Percentiles rank a stretch among this genome's conserved stretches.
phyloP scores from a whole-genome alignment of 83 land plant species.

The Thuja plicata region DNA sequence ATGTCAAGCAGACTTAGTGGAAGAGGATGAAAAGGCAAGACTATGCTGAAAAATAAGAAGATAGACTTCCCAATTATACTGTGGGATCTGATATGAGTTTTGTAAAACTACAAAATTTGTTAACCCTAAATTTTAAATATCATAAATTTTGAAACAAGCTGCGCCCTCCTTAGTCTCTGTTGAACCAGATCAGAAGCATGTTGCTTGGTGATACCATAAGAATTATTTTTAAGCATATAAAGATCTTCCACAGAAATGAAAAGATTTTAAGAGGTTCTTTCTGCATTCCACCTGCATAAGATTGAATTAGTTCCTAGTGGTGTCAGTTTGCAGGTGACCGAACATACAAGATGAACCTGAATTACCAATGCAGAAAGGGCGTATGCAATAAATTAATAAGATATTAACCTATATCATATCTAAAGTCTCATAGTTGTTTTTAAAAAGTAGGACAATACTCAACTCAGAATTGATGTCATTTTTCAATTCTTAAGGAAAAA shows the following conservation, averaged over 20 bases:
- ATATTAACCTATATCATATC: neutral
- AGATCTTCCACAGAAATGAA: neutral
- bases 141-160: neutral
- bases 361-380: neutral
- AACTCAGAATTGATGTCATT: neutral
- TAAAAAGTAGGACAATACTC: no score
- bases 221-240: neutral
- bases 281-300: no score
- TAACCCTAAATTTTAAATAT: neutral
- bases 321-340: neutral
- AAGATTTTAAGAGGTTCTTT: neutral
- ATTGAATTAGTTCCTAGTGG: neutral
- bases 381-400: neutral
- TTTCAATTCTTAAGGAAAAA: neutral
- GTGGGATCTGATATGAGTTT: neutral
- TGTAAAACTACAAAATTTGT: neutral
- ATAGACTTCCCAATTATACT: neutral
- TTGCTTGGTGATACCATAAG: neutral
- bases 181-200: neutral
- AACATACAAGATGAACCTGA: neutral
- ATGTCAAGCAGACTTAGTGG: neutral
- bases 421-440: neutral
- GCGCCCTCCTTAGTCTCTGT: neutral
- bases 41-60: neutral
- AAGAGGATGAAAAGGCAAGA: neutral